Conservation (phyloP, 768 basidiomycete species). For the Sporobolomyces roseus region DNA sequence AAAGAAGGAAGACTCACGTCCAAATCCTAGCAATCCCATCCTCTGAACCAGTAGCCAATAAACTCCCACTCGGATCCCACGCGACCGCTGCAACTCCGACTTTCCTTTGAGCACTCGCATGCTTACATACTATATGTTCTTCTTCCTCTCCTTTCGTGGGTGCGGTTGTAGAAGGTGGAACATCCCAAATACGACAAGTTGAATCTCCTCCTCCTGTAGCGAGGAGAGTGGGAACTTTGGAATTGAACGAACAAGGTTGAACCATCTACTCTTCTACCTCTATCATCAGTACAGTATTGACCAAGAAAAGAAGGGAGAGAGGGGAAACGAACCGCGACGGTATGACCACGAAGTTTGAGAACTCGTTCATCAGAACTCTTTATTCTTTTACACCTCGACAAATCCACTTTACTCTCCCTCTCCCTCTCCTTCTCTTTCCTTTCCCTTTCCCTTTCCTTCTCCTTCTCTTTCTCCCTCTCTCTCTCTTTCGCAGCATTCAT, state of each 20-base stretch:
- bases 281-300: no score
- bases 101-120: constrained; percentile 34
- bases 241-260: constrained; percentile 44
- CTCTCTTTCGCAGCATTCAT: no score
- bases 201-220: constrained; percentile 43
- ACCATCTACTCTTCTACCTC: constrained; percentile 24
- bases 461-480: neutral
- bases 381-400: constrained; percentile 2
- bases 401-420: constrained; percentile 9
- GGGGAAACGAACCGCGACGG: constrained; percentile 21
- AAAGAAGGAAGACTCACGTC: constrained; percentile 36
- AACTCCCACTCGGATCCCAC: constrained; percentile 39
- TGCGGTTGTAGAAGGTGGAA: constrained; percentile 16
- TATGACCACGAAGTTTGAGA: constrained; percentile 40
- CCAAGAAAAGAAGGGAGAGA: neutral
- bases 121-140: constrained; percentile 42
- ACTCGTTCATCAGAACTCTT: constrained; percentile 9
- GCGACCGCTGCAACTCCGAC: constrained; percentile 41
- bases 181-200: constrained; percentile 46
- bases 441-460: constrained; percentile 7
- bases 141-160: neutral
- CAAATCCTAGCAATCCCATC: constrained; percentile 48
- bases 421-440: neutral
- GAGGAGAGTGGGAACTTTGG: constrained; percentile 40
- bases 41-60: constrained; percentile 46